Conservation (phyloP, 2,329 filamentous ascomycete genomes). For the Onygenales sp. region DNA sequence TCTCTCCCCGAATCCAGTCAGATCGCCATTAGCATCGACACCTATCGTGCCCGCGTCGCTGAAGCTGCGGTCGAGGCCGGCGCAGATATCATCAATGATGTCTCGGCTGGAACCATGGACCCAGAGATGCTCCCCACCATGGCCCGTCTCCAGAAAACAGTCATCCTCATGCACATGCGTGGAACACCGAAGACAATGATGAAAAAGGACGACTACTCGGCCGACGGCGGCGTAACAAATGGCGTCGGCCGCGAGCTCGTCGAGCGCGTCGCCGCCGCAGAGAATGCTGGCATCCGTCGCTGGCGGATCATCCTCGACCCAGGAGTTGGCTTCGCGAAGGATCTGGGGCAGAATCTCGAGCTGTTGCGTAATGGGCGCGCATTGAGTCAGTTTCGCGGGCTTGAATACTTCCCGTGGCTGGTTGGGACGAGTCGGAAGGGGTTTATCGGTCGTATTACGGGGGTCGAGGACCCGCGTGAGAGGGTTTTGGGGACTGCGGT, state of each 20-base stretch:
- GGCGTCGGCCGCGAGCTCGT: conserved; percentile 60
- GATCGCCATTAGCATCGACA: conserved; percentile 80
- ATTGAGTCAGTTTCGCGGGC: conserved; percentile 13
- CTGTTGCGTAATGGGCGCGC: conserved; percentile 56
- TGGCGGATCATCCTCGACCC: conserved; percentile 96
- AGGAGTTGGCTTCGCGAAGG: conserved; percentile 90
- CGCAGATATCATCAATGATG: conserved; percentile 90
- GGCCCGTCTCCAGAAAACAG: conserved; percentile 65
- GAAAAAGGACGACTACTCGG: conserved; percentile 53
- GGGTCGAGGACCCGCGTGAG: conserved; percentile 59
- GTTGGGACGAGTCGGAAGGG: conserved; percentile 81
- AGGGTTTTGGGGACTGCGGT: conserved; percentile 80
- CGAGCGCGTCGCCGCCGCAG: conserved; percentile 61
- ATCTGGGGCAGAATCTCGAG: conserved; percentile 67
- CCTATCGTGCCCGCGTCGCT: conserved; percentile 79
- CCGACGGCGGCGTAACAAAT: conserved; percentile 46
- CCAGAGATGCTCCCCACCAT: conserved; percentile 71
- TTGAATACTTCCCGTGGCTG: conserved; percentile 70
- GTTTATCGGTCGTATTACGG: conserved; percentile 78
- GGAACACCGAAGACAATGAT: conserved; percentile 79
- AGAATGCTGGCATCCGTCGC: conserved; percentile 70
- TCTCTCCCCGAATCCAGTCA: conserved; percentile 51
- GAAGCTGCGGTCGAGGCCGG: conserved; percentile 65
- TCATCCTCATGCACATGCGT: conserved; percentile 89
- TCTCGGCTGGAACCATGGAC: conserved; percentile 75